phyloP scores from a whole-genome alignment of 257 asterid species.

The Rehmannia glutinosa region DNA sequence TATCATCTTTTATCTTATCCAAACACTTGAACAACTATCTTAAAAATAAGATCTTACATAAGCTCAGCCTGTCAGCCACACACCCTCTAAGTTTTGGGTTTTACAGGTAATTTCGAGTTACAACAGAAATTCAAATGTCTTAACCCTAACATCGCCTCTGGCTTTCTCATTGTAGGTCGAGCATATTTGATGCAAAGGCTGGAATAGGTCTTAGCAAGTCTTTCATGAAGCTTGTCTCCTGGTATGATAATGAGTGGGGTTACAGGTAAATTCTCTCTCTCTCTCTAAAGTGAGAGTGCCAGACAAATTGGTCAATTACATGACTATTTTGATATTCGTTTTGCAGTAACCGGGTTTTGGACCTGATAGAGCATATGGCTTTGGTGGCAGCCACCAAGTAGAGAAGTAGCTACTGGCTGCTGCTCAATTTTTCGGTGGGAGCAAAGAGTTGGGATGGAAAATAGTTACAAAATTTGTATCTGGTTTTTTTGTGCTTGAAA shows the following conservation, averaged over 20 bases:
- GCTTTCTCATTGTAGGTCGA: constrained; percentile 49
- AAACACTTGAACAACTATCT: too few species aligned
- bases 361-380: constrained; percentile 71
- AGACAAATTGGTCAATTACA: too few species aligned
- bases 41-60: too few species aligned
- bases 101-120: too few species aligned
- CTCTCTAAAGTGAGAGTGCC: background rate
- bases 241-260: constrained; percentile 99
- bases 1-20: too few species aligned
- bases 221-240: constrained; percentile 87
- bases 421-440: background rate
- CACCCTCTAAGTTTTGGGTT: too few species aligned
- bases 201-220: constrained; percentile 89
- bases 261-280: constrained; percentile 61
- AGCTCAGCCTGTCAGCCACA: too few species aligned
- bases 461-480: too few species aligned
- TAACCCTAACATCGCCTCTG: too few species aligned
- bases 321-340: background rate
- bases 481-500: background rate
- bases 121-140: too few species aligned
- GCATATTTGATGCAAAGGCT: constrained; percentile 98
- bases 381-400: constrained; percentile 52
- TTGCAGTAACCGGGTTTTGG: constrained; percentile 66
- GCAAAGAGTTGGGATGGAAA: background rate
- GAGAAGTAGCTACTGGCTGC: constrained; percentile 4